phyloP scores from a whole-genome alignment of 495 filamentous ascomycete genomes.

The Aspergillus indologenus region DNA sequence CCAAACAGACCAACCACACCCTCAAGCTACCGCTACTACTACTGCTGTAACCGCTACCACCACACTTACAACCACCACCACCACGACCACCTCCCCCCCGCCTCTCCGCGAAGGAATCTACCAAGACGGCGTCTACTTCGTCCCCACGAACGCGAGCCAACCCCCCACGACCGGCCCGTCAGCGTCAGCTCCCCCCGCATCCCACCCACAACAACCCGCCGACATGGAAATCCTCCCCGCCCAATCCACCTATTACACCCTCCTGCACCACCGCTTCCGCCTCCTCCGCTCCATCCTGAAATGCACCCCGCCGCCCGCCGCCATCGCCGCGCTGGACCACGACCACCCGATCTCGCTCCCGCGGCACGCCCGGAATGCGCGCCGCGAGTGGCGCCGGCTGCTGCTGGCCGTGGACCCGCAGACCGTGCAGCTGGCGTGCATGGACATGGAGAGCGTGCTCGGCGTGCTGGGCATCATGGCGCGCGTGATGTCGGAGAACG shows the following conservation, averaged over 20 bases:
- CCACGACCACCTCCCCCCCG: background rate
- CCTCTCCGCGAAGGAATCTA: constrained; percentile 15
- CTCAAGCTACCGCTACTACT: background rate
- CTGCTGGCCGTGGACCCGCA: constrained; percentile 56
- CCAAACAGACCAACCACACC: background rate
- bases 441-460: constrained; percentile 61
- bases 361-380: constrained; percentile 35
- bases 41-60: background rate
- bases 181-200: too few relatives aligned
- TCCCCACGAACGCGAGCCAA: constrained; percentile 29
- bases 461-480: constrained; percentile 44
- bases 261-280: constrained; percentile 58
- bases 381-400: constrained; percentile 50
- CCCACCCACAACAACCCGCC: constrained; percentile 1
- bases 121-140: constrained; percentile 32
- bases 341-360: constrained; percentile 57
- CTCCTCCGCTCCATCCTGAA: constrained; percentile 57
- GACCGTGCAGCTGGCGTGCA: constrained; percentile 64
- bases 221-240: constrained; percentile 38
- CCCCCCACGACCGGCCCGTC: background rate
- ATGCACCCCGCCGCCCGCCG: constrained; percentile 47
- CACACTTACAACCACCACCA: background rate
- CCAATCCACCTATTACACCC: constrained; percentile 59
- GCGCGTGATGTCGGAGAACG: constrained; percentile 40
- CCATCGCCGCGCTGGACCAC: constrained; percentile 49